phyloP scores from a whole-genome alignment of 2,329 filamentous ascomycete genomes.

The Neonectria neomacrospora region DNA sequence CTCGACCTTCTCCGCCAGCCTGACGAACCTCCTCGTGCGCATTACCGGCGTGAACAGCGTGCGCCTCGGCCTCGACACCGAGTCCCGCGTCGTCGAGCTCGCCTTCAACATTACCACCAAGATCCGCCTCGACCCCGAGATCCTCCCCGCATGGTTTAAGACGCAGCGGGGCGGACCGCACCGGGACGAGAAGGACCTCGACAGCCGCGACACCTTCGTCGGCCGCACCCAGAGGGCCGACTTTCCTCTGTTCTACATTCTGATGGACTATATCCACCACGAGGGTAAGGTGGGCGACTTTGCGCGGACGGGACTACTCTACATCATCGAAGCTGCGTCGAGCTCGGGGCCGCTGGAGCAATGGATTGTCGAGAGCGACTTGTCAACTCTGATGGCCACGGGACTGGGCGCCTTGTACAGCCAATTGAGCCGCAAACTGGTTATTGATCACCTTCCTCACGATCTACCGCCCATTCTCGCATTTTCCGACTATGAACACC shows the following conservation, averaged over 20 bases:
- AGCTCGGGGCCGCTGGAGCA: constrained; percentile 85
- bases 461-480: constrained; percentile 85
- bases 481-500: constrained; percentile 87
- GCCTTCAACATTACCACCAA: constrained; percentile 97
- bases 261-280: constrained; percentile 97
- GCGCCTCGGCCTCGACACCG: constrained; percentile 80
- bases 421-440: constrained; percentile 78
- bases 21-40: constrained; percentile 86
- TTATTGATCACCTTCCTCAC: constrained; percentile 79
- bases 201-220: constrained; percentile 82
- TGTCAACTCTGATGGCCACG: constrained; percentile 97
- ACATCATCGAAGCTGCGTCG: constrained; percentile 94
- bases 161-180: constrained; percentile 52
- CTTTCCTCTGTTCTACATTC: constrained; percentile 93
- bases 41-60: constrained; percentile 80
- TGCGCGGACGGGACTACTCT: constrained; percentile 90
- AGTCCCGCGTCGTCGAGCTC: constrained; percentile 89
- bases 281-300: constrained; percentile 96
- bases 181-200: constrained; percentile 55
- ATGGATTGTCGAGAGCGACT: constrained; percentile 96
- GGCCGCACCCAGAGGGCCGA: constrained; percentile 89
- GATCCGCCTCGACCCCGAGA: constrained; percentile 87
- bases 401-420: constrained; percentile 83
- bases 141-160: constrained; percentile 92
- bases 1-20: constrained; percentile 82